Conservation (phyloP, 345 rosid species). For the Citrus maxima region DNA sequence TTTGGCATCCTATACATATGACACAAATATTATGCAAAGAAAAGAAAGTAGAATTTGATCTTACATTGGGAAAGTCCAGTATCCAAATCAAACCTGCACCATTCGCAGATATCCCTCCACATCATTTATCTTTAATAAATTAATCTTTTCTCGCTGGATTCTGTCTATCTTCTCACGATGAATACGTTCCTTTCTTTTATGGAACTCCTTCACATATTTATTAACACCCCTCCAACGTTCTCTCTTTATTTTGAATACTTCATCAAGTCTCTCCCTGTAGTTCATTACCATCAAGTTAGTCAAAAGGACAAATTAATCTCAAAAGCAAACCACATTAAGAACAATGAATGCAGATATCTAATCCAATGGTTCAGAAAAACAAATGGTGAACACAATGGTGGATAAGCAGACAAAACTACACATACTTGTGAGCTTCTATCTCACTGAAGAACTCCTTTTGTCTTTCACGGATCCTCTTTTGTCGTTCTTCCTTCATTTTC, state of each 20-base stretch:
- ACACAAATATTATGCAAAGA: conserved; percentile 12
- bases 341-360: neutral
- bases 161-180: conserved; percentile 95
- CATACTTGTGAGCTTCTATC: conserved; percentile 88
- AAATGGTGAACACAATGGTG: conserved; percentile 4
- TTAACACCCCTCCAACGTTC: conserved; percentile 92
- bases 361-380: conserved; percentile 1
- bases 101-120: conserved; percentile 96
- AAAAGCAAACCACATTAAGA: neutral
- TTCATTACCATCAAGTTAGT: conserved; percentile 24
- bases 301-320: conserved; percentile 1
- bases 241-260: conserved; percentile 68
- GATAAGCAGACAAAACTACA: conserved; percentile 1
- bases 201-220: conserved; percentile 85
- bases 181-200: conserved; percentile 82
- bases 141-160: conserved; percentile 94
- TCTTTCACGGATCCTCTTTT: conserved; percentile 90
- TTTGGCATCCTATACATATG: conserved; percentile 64
- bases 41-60: conserved; percentile 10
- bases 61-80: conserved; percentile 9
- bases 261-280: conserved; percentile 84
- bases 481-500: conserved; percentile 94
- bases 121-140: conserved; percentile 86
- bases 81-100: conserved; percentile 69
- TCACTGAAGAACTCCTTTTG: conserved; percentile 95